Percentiles rank a stretch among this genome's conserved stretches.
These are phyloP conservation scores for Backusella sp. DNA, from an alignment of 192 early-diverging fungal species.

Conservation along the genomic window DNA sequence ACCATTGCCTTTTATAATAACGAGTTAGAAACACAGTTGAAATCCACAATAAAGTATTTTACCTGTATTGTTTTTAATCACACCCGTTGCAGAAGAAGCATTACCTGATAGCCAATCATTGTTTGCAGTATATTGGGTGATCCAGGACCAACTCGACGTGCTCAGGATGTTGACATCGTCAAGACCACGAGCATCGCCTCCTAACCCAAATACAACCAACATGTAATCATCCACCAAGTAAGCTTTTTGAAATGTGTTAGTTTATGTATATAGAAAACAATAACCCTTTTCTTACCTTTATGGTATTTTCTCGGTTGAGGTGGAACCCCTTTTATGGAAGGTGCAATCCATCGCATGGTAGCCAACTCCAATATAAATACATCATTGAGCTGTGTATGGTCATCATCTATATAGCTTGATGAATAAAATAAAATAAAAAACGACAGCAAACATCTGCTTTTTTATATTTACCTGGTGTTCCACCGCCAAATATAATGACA, in stretches of 20 bases:
- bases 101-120: slow-evolving; percentile 7
- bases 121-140: slow-evolving; percentile 26
- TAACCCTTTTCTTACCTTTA: slow-evolving; percentile 19
- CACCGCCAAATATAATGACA: slow-evolving; percentile 32
- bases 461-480: slow-evolving; percentile 11
- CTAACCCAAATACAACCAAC: slow-evolving; percentile 26
- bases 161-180: slow-evolving; percentile 25
- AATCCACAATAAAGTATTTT: background rate
- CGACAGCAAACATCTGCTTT: background rate
- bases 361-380: slow-evolving; percentile 25
- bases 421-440: background rate
- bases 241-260: background rate
- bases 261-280: background rate
- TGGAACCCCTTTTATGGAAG: slow-evolving; percentile 21
- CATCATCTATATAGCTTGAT: background rate
- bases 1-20: background rate
- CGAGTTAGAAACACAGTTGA: background rate
- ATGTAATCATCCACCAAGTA: slow-evolving; percentile 27
- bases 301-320: slow-evolving; percentile 33
- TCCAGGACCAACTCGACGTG: slow-evolving; percentile 25
- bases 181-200: slow-evolving; percentile 1
- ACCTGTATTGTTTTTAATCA: slow-evolving; percentile 11
- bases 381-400: slow-evolving; percentile 23
- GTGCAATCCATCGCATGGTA: slow-evolving; percentile 26
- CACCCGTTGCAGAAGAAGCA: background rate